Evolutionary conservation across 768 basidiomycete genomes (phyloP).

Genomic region (Amylocystis lapponica): DNA sequence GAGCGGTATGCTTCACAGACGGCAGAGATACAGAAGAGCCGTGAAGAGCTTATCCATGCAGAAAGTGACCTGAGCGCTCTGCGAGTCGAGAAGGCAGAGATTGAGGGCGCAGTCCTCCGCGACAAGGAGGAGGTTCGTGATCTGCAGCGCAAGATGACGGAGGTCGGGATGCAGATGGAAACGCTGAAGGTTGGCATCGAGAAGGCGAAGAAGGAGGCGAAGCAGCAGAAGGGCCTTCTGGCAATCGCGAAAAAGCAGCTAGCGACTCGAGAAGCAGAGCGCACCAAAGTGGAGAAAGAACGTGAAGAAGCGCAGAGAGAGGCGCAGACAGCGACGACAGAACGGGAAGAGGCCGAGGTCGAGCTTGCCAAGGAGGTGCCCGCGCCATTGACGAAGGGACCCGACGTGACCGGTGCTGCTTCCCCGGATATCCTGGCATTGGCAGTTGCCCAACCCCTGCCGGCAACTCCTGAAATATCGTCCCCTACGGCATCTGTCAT

Average conservation of each 20-base stretch:
- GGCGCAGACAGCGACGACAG: constrained; percentile 42
- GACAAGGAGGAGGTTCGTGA: constrained; percentile 95
- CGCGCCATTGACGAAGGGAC: constrained; percentile 18
- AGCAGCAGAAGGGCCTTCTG: constrained; percentile 92
- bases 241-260: constrained; percentile 96
- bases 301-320: constrained; percentile 60
- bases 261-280: constrained; percentile 73
- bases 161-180: constrained; percentile 69
- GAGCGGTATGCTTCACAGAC: constrained; percentile 65
- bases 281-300: constrained; percentile 64
- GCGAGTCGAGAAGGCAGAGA: constrained; percentile 84
- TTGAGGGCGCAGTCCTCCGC: constrained; percentile 78
- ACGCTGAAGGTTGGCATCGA: constrained; percentile 70
- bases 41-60: constrained; percentile 76
- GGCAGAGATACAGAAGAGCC: constrained; percentile 62
- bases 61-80: constrained; percentile 91
- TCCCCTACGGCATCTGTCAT: constrained; percentile 38
- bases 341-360: constrained; percentile 50
- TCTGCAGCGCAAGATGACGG: constrained; percentile 78
- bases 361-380: constrained; percentile 34
- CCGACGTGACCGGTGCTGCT: constrained; percentile 9
- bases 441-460: constrained; percentile 70
- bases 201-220: constrained; percentile 86
- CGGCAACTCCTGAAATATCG: constrained; percentile 55
- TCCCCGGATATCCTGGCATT: constrained; percentile 25